A percentile compares a stretch with the other conserved stretches of the same genome.
phyloP scores from a whole-genome alignment of 1,284 basidiomycete genomes.

The Ganoderma meredithae region DNA sequence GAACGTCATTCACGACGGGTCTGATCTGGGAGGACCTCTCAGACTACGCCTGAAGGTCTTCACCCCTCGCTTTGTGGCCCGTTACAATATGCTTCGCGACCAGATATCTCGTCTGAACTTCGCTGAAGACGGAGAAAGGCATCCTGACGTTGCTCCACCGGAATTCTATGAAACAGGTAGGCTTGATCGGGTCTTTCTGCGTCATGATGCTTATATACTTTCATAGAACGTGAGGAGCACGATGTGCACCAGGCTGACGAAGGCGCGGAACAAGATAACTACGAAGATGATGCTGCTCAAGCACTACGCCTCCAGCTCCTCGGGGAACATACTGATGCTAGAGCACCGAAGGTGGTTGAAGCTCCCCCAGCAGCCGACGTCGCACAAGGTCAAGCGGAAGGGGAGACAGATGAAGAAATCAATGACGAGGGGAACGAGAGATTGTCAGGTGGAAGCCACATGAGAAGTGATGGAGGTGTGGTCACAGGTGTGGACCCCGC shows the following conservation, averaged over 20 bases:
- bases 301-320: background rate
- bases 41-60: slow-evolving; percentile 61
- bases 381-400: slow-evolving; percentile 1
- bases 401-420: background rate
- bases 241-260: background rate
- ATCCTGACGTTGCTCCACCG: slow-evolving; percentile 16
- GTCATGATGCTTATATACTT: background rate
- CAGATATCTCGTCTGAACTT: slow-evolving; percentile 57
- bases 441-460: too few relatives aligned
- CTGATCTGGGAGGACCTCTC: slow-evolving; percentile 67
- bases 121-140: slow-evolving; percentile 35
- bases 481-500: background rate
- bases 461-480: background rate
- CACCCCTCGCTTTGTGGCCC: slow-evolving; percentile 69
- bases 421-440: background rate
- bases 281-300: background rate
- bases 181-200: background rate
- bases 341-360: background rate
- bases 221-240: background rate
- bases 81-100: slow-evolving; percentile 69
- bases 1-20: slow-evolving; percentile 72
- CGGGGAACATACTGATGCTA: background rate
- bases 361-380: background rate
- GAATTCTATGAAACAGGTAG: slow-evolving; percentile 16
- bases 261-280: background rate